phyloP scores from a whole-genome alignment of 2,329 filamentous ascomycete genomes.

The Cytospora piceicola region DNA sequence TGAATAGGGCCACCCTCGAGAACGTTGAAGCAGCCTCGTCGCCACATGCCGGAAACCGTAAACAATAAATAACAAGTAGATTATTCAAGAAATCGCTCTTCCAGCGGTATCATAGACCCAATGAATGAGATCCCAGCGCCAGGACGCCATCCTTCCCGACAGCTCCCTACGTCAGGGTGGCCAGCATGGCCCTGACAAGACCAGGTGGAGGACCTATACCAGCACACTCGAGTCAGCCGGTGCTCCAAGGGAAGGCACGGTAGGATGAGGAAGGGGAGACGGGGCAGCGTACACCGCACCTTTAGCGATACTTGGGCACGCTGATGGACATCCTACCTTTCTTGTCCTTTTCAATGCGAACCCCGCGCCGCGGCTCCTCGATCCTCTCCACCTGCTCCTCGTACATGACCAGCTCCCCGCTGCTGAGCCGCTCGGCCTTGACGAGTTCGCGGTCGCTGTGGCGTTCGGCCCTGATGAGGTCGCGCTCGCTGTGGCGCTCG shows the following conservation, averaged over 20 bases:
- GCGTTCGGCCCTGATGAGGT: constrained; percentile 55
- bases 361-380: constrained; percentile 57
- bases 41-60: constrained; percentile 6
- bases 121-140: neutral
- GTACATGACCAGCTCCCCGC: constrained; percentile 67
- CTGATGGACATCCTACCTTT: constrained; percentile 95
- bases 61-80: constrained; percentile 14
- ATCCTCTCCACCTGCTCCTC: constrained; percentile 62
- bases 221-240: constrained; percentile 28
- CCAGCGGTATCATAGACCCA: neutral
- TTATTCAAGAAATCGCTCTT: constrained; percentile 20
- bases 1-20: neutral
- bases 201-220: constrained; percentile 63
- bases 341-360: constrained; percentile 83
- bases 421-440: constrained; percentile 59
- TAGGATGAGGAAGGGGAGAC: constrained; percentile 31
- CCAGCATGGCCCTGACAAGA: constrained; percentile 71
- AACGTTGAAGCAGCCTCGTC: neutral
- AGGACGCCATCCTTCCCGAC: constrained; percentile 4
- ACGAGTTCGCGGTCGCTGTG: constrained; percentile 57
- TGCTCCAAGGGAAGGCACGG: neutral
- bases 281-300: constrained; percentile 47
- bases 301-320: constrained; percentile 71
- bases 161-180: constrained; percentile 64
- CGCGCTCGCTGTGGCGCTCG: constrained; percentile 49